A percentile compares a stretch with the other conserved stretches of the same genome.
phyloP scores from a whole-genome alignment of 441 rosid genomes.

The Pelargonium fulgidum region DNA sequence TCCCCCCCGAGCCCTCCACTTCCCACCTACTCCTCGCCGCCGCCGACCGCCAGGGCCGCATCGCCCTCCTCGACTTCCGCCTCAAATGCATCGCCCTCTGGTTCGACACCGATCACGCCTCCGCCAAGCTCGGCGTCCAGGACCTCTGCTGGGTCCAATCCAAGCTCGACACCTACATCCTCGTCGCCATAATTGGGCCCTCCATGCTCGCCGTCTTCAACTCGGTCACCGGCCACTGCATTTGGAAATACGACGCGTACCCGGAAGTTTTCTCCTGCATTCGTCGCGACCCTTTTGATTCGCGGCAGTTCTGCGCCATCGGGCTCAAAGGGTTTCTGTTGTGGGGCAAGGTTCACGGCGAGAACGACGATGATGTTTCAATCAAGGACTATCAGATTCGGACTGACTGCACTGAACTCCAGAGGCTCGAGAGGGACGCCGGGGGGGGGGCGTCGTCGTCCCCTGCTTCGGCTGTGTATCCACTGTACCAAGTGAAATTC shows the following conservation, averaged over 20 bases:
- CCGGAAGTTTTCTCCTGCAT: conserved; percentile 70
- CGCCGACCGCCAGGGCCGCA: conserved; percentile 84
- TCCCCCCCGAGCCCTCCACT: conserved; percentile 67
- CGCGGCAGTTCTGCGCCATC: conserved; percentile 69
- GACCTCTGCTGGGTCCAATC: conserved; percentile 80
- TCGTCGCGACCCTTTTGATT: conserved; percentile 84
- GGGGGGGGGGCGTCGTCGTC: conserved; percentile 34
- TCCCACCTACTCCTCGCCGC: conserved; percentile 80
- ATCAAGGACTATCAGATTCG: conserved; percentile 50
- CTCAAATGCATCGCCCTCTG: conserved; percentile 55
- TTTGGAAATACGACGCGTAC: conserved; percentile 76
- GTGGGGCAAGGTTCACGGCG: conserved; percentile 63
- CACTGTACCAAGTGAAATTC: conserved; percentile 53
- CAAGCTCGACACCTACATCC: conserved; percentile 40
- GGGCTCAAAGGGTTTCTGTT: conserved; percentile 78
- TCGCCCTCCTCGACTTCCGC: conserved; percentile 71
- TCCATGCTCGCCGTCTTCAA: conserved; percentile 55
- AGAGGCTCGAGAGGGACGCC: conserved; percentile 63
- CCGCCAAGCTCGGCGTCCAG: conserved; percentile 62
- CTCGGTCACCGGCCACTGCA: conserved; percentile 34
- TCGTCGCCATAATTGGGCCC: conserved; percentile 69
- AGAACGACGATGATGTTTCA: conserved; percentile 51
- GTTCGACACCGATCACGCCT: conserved; percentile 49
- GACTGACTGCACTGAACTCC: conserved; percentile 56
- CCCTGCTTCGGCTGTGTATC: conserved; percentile 73